phyloP scores from a whole-genome alignment of 169 alveolate species.

The Plasmodium cynomolgi region DNA sequence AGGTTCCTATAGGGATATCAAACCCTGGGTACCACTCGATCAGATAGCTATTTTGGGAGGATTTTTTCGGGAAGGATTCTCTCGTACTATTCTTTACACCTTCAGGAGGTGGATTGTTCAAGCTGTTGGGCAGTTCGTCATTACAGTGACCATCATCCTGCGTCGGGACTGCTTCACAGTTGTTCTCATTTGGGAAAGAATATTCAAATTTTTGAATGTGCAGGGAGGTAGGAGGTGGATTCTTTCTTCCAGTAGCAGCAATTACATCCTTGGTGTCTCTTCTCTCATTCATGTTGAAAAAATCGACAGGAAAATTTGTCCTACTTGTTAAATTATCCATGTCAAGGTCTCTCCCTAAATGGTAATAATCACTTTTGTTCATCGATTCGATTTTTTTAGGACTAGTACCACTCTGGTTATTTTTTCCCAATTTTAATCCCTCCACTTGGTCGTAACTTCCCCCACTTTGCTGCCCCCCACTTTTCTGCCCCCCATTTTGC shows the following conservation, averaged over 20 bases:
- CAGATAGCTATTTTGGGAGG: constrained; percentile 14
- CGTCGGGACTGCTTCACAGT: not conserved
- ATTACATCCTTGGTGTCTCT: not conserved
- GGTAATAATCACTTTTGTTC: not conserved
- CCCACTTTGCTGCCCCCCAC: not conserved
- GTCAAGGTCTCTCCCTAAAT: not conserved
- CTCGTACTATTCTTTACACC: not conserved
- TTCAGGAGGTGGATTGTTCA: not conserved
- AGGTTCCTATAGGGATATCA: constrained; percentile 85
- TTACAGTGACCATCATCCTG: not conserved
- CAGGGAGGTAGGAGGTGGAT: not conserved
- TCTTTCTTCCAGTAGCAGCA: not conserved
- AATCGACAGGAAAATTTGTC: not conserved
- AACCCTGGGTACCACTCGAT: constrained; percentile 86
- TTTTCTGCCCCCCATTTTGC: not conserved
- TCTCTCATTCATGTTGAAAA: not conserved
- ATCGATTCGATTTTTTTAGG: not conserved
- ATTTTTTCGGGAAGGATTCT: not conserved
- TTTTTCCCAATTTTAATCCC: not conserved
- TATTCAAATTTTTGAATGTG: not conserved
- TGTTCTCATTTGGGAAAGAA: not conserved
- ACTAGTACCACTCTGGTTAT: not conserved
- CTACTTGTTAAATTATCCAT: not conserved
- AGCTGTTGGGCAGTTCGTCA: not conserved
- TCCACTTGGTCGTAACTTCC: not conserved